These are phyloP conservation scores for Botrytis fabae DNA, from an alignment of 2,329 filamentous ascomycete species.

Conservation along the genomic window DNA sequence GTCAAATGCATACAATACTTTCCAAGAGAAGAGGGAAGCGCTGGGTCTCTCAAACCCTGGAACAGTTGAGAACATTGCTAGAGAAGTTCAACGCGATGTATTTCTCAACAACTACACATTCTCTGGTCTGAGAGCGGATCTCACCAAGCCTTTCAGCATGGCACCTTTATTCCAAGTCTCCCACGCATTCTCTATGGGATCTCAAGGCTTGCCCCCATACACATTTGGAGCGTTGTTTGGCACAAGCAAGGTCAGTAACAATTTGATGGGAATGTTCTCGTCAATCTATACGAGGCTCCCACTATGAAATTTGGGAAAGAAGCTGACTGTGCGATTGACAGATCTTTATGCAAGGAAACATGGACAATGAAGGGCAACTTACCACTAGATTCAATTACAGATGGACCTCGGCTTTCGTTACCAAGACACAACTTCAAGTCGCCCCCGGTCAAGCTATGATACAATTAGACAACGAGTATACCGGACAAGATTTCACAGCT, in stretches of 20 bases:
- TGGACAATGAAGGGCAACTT: slow-evolving; percentile 89
- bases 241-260: slow-evolving; percentile 74
- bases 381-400: slow-evolving; percentile 91
- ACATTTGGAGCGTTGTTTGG: slow-evolving; percentile 93
- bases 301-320: neutral
- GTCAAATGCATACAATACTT: slow-evolving; percentile 75
- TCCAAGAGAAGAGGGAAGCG: slow-evolving; percentile 82
- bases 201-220: slow-evolving; percentile 87
- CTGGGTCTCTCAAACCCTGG: slow-evolving; percentile 91
- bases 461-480: slow-evolving; percentile 94
- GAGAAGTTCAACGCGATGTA: slow-evolving; percentile 94
- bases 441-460: slow-evolving; percentile 79
- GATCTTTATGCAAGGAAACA: slow-evolving; percentile 93
- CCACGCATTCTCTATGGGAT: slow-evolving; percentile 92
- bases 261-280: neutral
- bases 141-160: slow-evolving; percentile 95
- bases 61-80: slow-evolving; percentile 82
- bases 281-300: neutral
- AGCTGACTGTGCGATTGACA: slow-evolving; percentile 45
- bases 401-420: slow-evolving; percentile 76
- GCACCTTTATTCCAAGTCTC: slow-evolving; percentile 94
- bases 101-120: slow-evolving; percentile 97
- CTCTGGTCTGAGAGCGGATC: slow-evolving; percentile 89
- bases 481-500: slow-evolving; percentile 87
- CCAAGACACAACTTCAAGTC: slow-evolving; percentile 86